Evolutionary conservation across 2,329 filamentous ascomycete genomes (phyloP).

Genomic region (Sporothrix brunneoviolacea): DNA sequence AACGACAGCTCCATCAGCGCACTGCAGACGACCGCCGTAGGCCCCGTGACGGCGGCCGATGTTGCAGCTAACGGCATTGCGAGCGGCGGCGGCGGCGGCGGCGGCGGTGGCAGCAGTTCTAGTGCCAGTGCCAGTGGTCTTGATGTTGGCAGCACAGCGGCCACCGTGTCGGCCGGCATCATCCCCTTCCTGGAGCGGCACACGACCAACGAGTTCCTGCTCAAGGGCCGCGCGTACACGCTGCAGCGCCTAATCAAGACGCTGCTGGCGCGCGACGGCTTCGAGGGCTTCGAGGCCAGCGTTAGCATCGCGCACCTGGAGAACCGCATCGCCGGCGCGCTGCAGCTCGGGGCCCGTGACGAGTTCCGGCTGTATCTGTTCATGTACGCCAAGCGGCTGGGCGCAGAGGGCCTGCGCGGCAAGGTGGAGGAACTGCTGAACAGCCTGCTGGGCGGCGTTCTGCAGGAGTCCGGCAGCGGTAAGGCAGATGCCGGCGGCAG

Average conservation of each 20-base stretch:
- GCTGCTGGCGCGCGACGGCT: slow-evolving; percentile 80
- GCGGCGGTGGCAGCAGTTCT: slow-evolving; percentile 35
- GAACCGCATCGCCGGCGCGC: slow-evolving; percentile 83
- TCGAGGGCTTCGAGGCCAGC: slow-evolving; percentile 82
- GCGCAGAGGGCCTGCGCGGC: slow-evolving; percentile 74
- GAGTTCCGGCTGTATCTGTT: slow-evolving; percentile 93
- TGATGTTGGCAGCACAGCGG: slow-evolving; percentile 60
- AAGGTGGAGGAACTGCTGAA: slow-evolving; percentile 93
- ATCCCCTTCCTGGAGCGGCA: slow-evolving; percentile 90
- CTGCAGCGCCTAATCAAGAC: slow-evolving; percentile 87
- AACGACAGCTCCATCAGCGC: slow-evolving; percentile 85
- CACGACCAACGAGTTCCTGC: slow-evolving; percentile 84
- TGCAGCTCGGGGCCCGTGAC: slow-evolving; percentile 77
- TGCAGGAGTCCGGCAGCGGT: slow-evolving; percentile 41
- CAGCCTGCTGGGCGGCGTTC: slow-evolving; percentile 67
- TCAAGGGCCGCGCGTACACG: slow-evolving; percentile 87
- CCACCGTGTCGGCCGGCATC: slow-evolving; percentile 79
- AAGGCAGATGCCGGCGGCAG: not conserved
- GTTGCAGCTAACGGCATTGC: slow-evolving; percentile 30
- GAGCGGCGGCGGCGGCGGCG: not conserved
- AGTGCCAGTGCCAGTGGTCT: too few species aligned
- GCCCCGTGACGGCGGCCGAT: slow-evolving; percentile 41
- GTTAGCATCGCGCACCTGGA: slow-evolving; percentile 93
- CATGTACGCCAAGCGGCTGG: slow-evolving; percentile 95
- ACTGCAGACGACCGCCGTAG: slow-evolving; percentile 63